Percentiles rank a stretch among this genome's conserved stretches.
Evolutionary conservation across 306 rosid genomes (phyloP).

Genomic region (Gastrolobium bilobum): DNA sequence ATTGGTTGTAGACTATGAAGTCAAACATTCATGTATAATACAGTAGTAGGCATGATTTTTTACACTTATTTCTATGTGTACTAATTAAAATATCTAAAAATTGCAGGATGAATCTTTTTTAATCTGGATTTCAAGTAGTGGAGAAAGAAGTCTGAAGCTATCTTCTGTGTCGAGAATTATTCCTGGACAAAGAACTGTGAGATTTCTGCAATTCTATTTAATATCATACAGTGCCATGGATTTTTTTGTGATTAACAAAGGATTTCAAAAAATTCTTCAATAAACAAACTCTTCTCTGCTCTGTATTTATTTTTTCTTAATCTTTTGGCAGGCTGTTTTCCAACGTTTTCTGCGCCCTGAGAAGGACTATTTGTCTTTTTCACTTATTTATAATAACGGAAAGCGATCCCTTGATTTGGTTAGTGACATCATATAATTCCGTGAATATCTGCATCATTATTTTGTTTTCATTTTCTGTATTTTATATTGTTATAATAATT

Average conservation of each 20-base stretch:
- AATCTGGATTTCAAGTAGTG: constrained; percentile 90
- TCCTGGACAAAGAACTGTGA: constrained; percentile 98
- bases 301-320: constrained; percentile 35
- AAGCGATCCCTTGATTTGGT: constrained; percentile 97
- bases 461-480: constrained; percentile 29
- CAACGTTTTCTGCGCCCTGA: constrained; percentile 87
- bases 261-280: constrained; percentile 33
- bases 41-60: neutral
- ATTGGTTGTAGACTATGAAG: constrained; percentile 21
- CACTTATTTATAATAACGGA: constrained; percentile 90
- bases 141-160: constrained; percentile 85
- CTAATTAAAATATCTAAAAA: constrained; percentile 47
- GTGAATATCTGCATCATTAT: constrained; percentile 2
- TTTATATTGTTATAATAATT: constrained; percentile 14
- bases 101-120: constrained; percentile 84
- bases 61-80: constrained; percentile 21
- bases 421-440: constrained; percentile 52
- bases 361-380: constrained; percentile 92
- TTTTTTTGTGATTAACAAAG: constrained; percentile 33
- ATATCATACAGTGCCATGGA: constrained; percentile 33
- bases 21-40: neutral
- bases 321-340: constrained; percentile 81
- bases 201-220: constrained; percentile 53
- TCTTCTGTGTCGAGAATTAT: constrained; percentile 87
- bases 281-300: constrained; percentile 35